Evolutionary conservation across 2,329 filamentous ascomycete genomes (phyloP).

Genomic region (Rhinocladiella mackenziei): DNA sequence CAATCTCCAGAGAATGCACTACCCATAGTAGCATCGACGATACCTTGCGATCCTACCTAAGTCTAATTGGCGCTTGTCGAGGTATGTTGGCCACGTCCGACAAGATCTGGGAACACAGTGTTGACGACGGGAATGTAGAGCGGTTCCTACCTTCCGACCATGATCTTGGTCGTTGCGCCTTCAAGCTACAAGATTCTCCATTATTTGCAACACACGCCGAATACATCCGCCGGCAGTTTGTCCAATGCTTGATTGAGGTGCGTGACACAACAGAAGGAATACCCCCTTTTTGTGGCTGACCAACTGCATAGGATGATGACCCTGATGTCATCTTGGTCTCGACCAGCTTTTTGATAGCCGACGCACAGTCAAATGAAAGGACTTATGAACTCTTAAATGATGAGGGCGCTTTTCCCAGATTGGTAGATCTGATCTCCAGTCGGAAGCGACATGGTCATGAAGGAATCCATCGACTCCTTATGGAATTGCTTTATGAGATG

Average conservation of each 20-base stretch:
- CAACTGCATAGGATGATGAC: constrained; percentile 69
- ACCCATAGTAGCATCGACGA: constrained; percentile 73
- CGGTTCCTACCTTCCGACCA: constrained; percentile 62
- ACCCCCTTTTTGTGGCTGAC: constrained; percentile 15
- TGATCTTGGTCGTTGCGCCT: constrained; percentile 74
- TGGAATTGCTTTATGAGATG: constrained; percentile 95
- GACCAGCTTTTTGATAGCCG: constrained; percentile 77
- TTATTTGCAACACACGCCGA: constrained; percentile 72
- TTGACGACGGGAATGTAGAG: constrained; percentile 19
- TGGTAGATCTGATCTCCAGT: constrained; percentile 74
- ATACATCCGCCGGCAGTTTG: constrained; percentile 88
- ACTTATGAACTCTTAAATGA: constrained; percentile 84
- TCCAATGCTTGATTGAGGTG: constrained; percentile 77
- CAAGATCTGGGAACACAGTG: too few relatives aligned
- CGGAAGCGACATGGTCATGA: constrained; percentile 60
- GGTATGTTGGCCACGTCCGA: constrained; percentile 40
- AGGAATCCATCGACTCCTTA: constrained; percentile 70
- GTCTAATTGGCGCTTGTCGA: constrained; percentile 70
- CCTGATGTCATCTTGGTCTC: constrained; percentile 74
- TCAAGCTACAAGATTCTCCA: constrained; percentile 68
- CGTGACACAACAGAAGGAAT: too few relatives aligned
- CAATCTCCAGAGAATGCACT: constrained; percentile 56
- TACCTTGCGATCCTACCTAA: constrained; percentile 76
- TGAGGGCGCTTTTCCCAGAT: constrained; percentile 75
- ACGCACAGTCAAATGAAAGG: constrained; percentile 72